Conservation (phyloP, 1,284 basidiomycete genomes). For the Microbotryum intermedium region DNA sequence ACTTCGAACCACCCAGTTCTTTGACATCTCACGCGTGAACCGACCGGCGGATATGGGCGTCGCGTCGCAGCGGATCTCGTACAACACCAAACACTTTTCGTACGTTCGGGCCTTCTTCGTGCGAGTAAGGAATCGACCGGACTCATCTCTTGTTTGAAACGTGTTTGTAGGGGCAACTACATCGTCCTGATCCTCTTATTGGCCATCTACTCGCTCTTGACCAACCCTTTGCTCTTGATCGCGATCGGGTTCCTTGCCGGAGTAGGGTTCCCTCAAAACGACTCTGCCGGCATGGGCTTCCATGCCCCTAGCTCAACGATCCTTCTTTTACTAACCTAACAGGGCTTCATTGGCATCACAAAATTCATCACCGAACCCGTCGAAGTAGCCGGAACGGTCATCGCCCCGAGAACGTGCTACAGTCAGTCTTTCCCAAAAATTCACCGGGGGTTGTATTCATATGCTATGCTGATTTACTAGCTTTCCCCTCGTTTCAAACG, state of each 20-base stretch:
- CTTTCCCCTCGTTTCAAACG: not conserved
- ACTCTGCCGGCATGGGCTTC: not conserved
- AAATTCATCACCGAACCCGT: conserved; percentile 66
- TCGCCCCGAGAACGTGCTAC: conserved; percentile 59
- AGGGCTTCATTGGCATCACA: conserved; percentile 80
- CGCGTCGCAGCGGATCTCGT: conserved; percentile 1
- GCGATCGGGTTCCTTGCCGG: conserved; percentile 81
- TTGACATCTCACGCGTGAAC: not conserved
- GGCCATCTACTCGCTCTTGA: conserved; percentile 80
- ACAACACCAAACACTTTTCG: conserved; percentile 3
- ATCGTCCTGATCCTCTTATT: conserved; percentile 69
- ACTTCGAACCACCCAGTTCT: not conserved
- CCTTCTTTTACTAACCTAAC: not conserved
- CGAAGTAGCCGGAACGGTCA: conserved; percentile 63
- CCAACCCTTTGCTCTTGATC: conserved; percentile 70
- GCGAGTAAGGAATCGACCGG: not conserved
- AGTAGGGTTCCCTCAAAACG: conserved; percentile 4
- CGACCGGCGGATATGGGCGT: not conserved
- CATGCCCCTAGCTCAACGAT: not conserved
- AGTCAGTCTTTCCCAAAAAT: not conserved
- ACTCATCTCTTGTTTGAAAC: not conserved
- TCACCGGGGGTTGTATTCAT: no score
- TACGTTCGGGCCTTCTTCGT: not conserved
- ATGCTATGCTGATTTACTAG: no score
- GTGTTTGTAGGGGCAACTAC: conserved; percentile 61